Base-by-base conservation (phyloP, 116 monocot species). In the Posidonia oceanica region DNA sequence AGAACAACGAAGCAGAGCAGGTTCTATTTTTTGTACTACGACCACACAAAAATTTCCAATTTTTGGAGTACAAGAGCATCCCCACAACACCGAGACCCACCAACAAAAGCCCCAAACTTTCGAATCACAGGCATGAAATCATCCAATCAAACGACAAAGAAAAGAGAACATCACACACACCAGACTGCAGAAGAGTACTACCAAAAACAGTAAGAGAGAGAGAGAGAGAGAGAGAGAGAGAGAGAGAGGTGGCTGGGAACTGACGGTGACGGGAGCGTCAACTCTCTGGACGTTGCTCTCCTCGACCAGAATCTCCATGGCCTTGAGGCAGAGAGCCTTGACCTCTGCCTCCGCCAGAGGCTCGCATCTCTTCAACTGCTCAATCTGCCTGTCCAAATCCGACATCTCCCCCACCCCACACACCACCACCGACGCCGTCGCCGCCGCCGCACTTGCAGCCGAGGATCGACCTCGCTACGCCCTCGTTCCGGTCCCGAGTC, bases 231-330 rank as follows among this genome's bases (percentile, higher is more conserved):
- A 3, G 66, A 70, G 54, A 16, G 52, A 18, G 54, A 15, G 20
- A 59, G 48, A 48, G 12, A 12, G 7, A 10, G 0, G 12, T 3
- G 48, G 1, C 48, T 8, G 5, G 11, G 61, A 14, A 55, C 80
- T 74, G 73, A 96, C 95, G 38, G 97, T 89, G 74, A 97, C 96
- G 64, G 93, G 93, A 66, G 93, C 92, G 64, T 97, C 97, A 68
- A 97, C 97, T 55, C 93, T 70, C 75, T 90, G 93, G 71, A 97
- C 93, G 77, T 97, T 97, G 85, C 92, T 85, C 78, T 97, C 93
- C 76, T 97, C 97, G 58, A 97, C 89, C 36, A 97, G 87, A 80
- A 97, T 97, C 86, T 97, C 93, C 85, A 92, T 97, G 75, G 97
- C 97, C 73, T 92, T 92, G 71, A 89, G 82, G 72, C 97, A 90